Conservation (phyloP, 2,329 filamentous ascomycete genomes). For the Incumbomyces delicatus region DNA sequence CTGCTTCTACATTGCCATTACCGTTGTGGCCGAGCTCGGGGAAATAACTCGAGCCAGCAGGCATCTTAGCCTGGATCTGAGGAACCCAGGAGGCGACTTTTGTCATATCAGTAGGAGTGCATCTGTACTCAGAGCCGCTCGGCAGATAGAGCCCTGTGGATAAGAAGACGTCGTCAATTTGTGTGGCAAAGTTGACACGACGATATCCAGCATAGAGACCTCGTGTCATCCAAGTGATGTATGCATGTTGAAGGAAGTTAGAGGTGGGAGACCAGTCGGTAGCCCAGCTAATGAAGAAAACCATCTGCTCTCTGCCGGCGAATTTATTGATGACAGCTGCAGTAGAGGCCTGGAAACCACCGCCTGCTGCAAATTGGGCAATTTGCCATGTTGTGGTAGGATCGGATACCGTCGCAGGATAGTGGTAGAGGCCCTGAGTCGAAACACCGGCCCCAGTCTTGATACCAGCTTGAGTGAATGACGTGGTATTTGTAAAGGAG, state of each 20-base stretch:
- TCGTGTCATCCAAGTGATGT: slow-evolving; percentile 53
- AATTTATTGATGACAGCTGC: slow-evolving; percentile 54
- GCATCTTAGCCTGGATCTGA: slow-evolving; percentile 36
- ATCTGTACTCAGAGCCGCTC: slow-evolving; percentile 39
- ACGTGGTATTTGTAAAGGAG: slow-evolving; percentile 44
- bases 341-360: slow-evolving; percentile 32
- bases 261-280: slow-evolving; percentile 44
- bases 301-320: slow-evolving; percentile 50
- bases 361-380: slow-evolving; percentile 43
- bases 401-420: slow-evolving; percentile 47
- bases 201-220: slow-evolving; percentile 48
- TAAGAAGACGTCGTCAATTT: slow-evolving; percentile 56
- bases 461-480: slow-evolving; percentile 47
- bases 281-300: slow-evolving; percentile 48
- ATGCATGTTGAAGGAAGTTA: slow-evolving; percentile 52
- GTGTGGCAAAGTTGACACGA: slow-evolving; percentile 45
- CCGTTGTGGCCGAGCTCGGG: slow-evolving; percentile 49
- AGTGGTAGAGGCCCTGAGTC: slow-evolving; percentile 48
- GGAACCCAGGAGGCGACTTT: slow-evolving; percentile 35
- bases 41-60: slow-evolving; percentile 42
- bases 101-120: slow-evolving; percentile 39
- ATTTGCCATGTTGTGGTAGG: slow-evolving; percentile 44
- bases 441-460: slow-evolving; percentile 41
- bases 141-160: slow-evolving; percentile 43
- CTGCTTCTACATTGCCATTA: slow-evolving; percentile 41